Evolutionary conservation across 306 rosid species (phyloP), one percentile per base, ranked within the genome.

Genomic region (Parietaria judaica): DNA sequence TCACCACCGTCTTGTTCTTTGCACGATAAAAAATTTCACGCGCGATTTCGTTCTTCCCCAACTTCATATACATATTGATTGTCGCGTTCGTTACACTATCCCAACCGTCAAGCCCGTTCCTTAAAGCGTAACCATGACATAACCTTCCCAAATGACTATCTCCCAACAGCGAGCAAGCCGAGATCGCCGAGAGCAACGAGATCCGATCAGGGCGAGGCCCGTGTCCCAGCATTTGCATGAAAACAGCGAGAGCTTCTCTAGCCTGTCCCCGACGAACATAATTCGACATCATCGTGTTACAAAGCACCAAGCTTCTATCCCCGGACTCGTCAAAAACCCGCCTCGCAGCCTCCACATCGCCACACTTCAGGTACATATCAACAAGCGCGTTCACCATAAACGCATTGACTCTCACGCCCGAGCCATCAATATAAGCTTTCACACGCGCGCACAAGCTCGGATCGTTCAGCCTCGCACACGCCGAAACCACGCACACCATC

Each of bases 11-110:
- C 81, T 76, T 83, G 63, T 85, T 79, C 36, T 73, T 53, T 85
- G 81, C 78, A 14, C 38, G 56, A 56, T 76, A 73, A 67, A 87
- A 87, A 56, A 76, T 70, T 63, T 71, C 64, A 56, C 80, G 69
- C 48, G 86, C 94, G 39, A 76, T 63, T 63, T 74, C 83, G 58
- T 75, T 84, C 70, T 72, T 63, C 56, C 85, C 87, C 65, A 83
- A 84, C 76, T 76, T 84, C 95, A 86, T 83, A 67, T 84, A 90
- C 94, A 90, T 84, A 69, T 86, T 95, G 51, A 90, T 78, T 69
- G 83, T 62, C 58, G 88, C 86, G 14, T 90, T 90, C 63, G 76
- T 73, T 63, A 86, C 80, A 81, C 66, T 77, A 70, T 84, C 86
- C 89, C 85, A 82, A 58, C 68, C 64, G 67, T 80, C 94, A 14